These are phyloP conservation scores for Fusarium transvaalense DNA, from an alignment of 2,329 filamentous ascomycete species.

Conservation along the genomic window DNA sequence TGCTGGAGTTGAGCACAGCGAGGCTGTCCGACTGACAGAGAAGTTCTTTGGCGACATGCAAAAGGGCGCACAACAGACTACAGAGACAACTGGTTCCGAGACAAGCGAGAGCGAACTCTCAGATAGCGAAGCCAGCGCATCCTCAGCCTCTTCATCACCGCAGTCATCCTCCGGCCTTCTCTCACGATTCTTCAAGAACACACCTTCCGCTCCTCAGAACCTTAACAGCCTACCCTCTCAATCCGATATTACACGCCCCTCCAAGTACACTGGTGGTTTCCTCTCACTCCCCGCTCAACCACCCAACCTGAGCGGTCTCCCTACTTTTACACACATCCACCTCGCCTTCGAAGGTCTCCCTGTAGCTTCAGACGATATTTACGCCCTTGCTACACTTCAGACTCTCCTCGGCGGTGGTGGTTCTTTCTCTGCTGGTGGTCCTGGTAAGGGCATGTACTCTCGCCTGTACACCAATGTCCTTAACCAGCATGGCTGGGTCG, in stretches of 20 bases:
- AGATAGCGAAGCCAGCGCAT: conserved; percentile 52
- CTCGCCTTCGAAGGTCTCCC: conserved; percentile 95
- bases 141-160: conserved; percentile 51
- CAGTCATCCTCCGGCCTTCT: conserved; percentile 74
- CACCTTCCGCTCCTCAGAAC: conserved; percentile 71
- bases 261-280: conserved; percentile 95
- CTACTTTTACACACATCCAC: conserved; percentile 91
- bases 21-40: conserved; percentile 83
- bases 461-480: conserved; percentile 97
- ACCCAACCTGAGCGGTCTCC: conserved; percentile 77
- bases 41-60: conserved; percentile 93
- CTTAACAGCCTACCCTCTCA: conserved; percentile 62
- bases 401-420: conserved; percentile 95
- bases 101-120: conserved; percentile 61
- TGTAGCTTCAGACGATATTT: conserved; percentile 92
- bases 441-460: conserved; percentile 99
- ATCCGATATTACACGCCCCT: conserved; percentile 72
- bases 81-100: conserved; percentile 70
- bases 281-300: conserved; percentile 85
- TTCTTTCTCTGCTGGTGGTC: conserved; percentile 95
- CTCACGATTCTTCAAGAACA: conserved; percentile 89
- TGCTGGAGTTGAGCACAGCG: conserved; percentile 85
- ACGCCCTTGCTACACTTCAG: conserved; percentile 93
- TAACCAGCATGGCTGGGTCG: conserved; percentile 98
- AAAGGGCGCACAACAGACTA: conserved; percentile 56